Conservation (phyloP, 2,329 filamentous ascomycete genomes). For the Orbilia brochopaga region DNA sequence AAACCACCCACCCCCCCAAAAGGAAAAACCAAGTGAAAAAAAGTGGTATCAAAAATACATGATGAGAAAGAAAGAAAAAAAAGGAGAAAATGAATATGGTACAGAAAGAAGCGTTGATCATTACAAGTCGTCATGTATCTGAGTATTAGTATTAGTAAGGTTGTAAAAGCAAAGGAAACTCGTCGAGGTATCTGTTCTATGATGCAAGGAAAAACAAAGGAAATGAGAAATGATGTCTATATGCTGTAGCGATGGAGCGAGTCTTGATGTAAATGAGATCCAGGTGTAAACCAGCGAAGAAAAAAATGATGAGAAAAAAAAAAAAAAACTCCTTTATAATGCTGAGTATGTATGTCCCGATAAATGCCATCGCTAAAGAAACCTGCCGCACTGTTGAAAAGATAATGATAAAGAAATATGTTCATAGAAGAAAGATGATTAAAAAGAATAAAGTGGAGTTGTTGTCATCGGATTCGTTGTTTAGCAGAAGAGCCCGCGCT, state of each 20-base stretch:
- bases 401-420: conserved; percentile 27
- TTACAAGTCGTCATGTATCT: conserved; percentile 40
- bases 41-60: conserved; percentile 17
- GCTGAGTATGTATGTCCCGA: conserved; percentile 31
- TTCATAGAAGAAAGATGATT: conserved; percentile 28
- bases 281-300: background rate
- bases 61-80: conserved; percentile 10
- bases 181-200: conserved; percentile 49
- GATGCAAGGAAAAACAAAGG: conserved; percentile 25
- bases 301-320: conserved; percentile 19
- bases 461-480: conserved; percentile 19
- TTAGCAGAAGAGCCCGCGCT: conserved; percentile 51
- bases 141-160: conserved; percentile 38
- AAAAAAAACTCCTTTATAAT: conserved; percentile 47
- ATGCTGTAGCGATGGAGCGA: background rate
- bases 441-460: conserved; percentile 19
- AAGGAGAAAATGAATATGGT: conserved; percentile 34
- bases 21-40: conserved; percentile 14
- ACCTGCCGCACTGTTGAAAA: conserved; percentile 33
- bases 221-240: conserved; percentile 1
- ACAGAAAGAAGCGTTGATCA: conserved; percentile 38
- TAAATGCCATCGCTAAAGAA: conserved; percentile 50
- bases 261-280: too few relatives aligned
- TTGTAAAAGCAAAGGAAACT: conserved; percentile 43
- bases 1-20: background rate